A percentile compares a stretch with the other conserved stretches of the same genome.
Evolutionary conservation across 768 basidiomycete species (phyloP).

Genomic region (Chalciporus sphaerocephalus): DNA sequence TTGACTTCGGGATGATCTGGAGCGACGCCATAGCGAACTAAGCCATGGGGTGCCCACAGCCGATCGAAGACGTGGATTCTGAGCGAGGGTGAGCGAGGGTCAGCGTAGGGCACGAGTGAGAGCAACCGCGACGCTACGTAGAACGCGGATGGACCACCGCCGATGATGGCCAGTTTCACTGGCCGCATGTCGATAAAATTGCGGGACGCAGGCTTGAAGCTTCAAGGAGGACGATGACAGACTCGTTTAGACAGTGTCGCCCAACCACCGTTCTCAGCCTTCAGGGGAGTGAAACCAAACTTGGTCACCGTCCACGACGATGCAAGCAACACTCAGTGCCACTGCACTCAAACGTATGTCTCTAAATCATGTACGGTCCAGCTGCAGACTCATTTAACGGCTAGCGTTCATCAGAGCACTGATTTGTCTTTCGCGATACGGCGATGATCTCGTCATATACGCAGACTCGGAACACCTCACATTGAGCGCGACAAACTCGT

Average conservation of each 20-base stretch:
- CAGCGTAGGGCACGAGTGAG: slow-evolving; percentile 45
- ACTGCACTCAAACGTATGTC: slow-evolving; percentile 46
- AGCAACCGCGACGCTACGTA: slow-evolving; percentile 89
- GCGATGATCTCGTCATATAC: slow-evolving; percentile 72
- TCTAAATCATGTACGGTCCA: slow-evolving; percentile 4
- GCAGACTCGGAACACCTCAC: slow-evolving; percentile 58
- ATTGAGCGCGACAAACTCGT: slow-evolving; percentile 72
- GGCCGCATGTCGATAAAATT: slow-evolving; percentile 6
- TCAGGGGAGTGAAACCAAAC: background rate
- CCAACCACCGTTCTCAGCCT: background rate
- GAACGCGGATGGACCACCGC: slow-evolving; percentile 96
- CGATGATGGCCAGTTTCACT: slow-evolving; percentile 83
- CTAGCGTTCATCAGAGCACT: slow-evolving; percentile 73
- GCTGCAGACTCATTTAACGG: slow-evolving; percentile 22
- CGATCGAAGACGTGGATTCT: slow-evolving; percentile 86
- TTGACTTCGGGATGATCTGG: slow-evolving; percentile 99
- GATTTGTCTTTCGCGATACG: slow-evolving; percentile 74
- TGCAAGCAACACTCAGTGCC: slow-evolving; percentile 69
- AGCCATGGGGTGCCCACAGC: slow-evolving; percentile 90
- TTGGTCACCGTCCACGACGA: slow-evolving; percentile 24
- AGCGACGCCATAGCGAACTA: slow-evolving; percentile 94
- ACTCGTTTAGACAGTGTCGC: background rate
- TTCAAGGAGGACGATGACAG: too few species aligned
- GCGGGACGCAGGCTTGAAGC: background rate
- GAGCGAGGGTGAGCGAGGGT: slow-evolving; percentile 34